Evolutionary conservation across 1,139 yeast genomes (phyloP).

Genomic region (Saccharomycopsis hybrid): DNA sequence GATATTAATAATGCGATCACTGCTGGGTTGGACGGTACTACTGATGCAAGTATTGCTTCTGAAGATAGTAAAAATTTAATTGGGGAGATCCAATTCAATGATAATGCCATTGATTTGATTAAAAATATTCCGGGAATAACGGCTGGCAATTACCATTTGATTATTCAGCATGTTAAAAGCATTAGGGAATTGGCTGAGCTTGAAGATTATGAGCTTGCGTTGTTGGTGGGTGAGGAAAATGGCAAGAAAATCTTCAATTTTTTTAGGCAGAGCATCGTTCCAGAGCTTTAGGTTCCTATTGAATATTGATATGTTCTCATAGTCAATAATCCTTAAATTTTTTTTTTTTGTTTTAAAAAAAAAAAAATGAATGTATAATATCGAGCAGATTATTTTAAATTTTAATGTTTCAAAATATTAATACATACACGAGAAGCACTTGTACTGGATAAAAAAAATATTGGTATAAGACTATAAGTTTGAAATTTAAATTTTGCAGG

Average conservation of each 20-base stretch:
- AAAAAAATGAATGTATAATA: no score
- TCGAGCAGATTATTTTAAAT: no score
- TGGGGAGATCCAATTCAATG: constrained; percentile 39
- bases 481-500: no score
- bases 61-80: constrained; percentile 9
- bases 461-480: no score
- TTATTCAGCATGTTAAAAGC: constrained; percentile 53
- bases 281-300: background rate
- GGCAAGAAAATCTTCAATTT: constrained; percentile 57
- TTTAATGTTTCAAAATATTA: no score
- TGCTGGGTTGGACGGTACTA: constrained; percentile 45
- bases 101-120: constrained; percentile 66
- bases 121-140: constrained; percentile 81
- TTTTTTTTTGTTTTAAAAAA: no score
- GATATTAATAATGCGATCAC: constrained; percentile 61
- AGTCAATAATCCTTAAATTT: no score
- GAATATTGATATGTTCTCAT: constrained; percentile 4
- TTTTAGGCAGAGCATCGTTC: constrained; percentile 27
- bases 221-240: constrained; percentile 61
- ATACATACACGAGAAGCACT: no score
- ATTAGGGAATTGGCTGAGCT: constrained; percentile 50
- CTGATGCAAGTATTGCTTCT: constrained; percentile 19
- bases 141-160: constrained; percentile 50
- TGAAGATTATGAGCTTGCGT: constrained; percentile 41
- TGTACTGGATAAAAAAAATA: no score